These are phyloP conservation scores for Ricinus communis DNA, from an alignment of 345 rosid species.

Conservation along the genomic window DNA sequence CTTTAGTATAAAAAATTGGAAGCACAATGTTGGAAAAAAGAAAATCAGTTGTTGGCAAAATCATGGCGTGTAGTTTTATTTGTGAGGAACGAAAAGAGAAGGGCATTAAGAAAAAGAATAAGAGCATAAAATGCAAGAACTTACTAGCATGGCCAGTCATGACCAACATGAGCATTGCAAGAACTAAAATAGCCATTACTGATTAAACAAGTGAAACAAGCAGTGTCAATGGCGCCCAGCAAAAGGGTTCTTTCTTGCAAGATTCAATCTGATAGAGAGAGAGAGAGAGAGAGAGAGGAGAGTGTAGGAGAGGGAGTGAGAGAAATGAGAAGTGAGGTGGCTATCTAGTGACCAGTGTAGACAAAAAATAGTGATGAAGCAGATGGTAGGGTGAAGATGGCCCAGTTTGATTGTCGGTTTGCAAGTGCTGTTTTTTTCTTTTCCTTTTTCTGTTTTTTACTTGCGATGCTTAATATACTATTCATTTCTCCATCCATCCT, in stretches of 20 bases:
- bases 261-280: background rate
- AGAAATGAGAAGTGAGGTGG: background rate
- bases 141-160: conserved; percentile 33
- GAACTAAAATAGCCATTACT: conserved; percentile 13
- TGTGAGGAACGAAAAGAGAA: background rate
- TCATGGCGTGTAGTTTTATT: background rate
- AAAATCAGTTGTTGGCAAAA: background rate
- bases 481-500: conserved; percentile 2
- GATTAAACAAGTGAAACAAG: background rate
- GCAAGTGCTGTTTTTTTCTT: background rate
- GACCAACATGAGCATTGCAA: conserved; percentile 25
- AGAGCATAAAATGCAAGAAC: background rate
- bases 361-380: conserved; percentile 3
- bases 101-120: background rate
- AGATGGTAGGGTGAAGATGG: conserved; percentile 10
- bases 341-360: background rate
- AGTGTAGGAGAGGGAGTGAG: background rate
- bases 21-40: too few relatives aligned
- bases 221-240: background rate
- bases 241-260: background rate
- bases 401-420: conserved; percentile 9
- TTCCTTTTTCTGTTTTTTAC: too few relatives aligned
- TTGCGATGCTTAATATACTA: background rate
- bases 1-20: background rate
- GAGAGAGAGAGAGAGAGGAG: background rate